Conservation (phyloP, 345 rosid genomes). For the Pistacia integerrima region DNA sequence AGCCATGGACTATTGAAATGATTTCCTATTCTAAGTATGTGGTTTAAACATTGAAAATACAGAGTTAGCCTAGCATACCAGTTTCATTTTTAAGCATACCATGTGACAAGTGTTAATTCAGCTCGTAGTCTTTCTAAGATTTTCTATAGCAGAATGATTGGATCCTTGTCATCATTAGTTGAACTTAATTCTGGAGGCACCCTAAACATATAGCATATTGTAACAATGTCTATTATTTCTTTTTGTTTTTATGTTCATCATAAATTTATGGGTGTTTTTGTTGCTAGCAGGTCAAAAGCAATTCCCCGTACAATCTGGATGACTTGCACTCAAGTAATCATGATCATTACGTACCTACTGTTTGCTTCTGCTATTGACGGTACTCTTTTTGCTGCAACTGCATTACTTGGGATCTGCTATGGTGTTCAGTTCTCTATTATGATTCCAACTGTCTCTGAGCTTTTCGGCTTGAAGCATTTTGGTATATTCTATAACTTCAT, state of each 20-base stretch:
- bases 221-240: neutral
- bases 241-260: neutral
- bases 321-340: slow-evolving; percentile 49
- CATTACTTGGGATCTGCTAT: slow-evolving; percentile 61
- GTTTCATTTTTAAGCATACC: neutral
- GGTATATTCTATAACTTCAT: slow-evolving; percentile 61
- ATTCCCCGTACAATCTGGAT: slow-evolving; percentile 68
- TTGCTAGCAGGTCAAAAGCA: slow-evolving; percentile 47
- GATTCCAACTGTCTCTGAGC: slow-evolving; percentile 73
- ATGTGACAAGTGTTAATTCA: neutral
- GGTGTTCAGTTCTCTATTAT: slow-evolving; percentile 66
- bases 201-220: neutral
- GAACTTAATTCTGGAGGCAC: neutral
- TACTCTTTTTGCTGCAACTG: slow-evolving; percentile 53
- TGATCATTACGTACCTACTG: slow-evolving; percentile 54
- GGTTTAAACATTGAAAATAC: neutral
- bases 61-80: neutral
- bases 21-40: neutral
- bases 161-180: neutral
- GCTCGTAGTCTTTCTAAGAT: neutral
- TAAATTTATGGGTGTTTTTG: neutral
- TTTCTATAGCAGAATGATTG: neutral
- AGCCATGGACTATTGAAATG: neutral
- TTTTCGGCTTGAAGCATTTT: slow-evolving; percentile 63
- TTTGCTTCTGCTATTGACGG: slow-evolving; percentile 60